Evolutionary conservation across 441 rosid genomes (phyloP).

Genomic region (Arabidopsis hybrid): DNA sequence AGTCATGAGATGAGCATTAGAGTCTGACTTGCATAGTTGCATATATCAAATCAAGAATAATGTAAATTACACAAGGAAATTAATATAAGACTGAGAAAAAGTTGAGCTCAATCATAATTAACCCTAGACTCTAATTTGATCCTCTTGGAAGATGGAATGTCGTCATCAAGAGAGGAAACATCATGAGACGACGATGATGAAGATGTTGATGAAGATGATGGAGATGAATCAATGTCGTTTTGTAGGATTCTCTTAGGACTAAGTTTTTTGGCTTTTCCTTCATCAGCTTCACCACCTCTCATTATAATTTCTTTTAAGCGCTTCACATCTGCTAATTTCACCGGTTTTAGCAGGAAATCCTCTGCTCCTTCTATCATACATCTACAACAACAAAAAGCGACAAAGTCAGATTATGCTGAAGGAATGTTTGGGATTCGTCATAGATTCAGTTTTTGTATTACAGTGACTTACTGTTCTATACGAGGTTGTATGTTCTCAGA

Average conservation of each 20-base stretch:
- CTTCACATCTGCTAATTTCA: constrained; percentile 72
- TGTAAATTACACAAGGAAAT: constrained; percentile 17
- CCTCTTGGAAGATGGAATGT: constrained; percentile 34
- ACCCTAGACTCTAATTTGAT: constrained; percentile 12
- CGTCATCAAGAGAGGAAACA: constrained; percentile 22
- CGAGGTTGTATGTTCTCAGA: constrained; percentile 81
- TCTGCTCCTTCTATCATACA: constrained; percentile 88
- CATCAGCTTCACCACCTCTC: constrained; percentile 39
- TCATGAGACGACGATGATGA: constrained; percentile 17
- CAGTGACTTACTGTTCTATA: constrained; percentile 61
- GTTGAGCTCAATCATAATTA: constrained; percentile 10
- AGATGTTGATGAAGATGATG: constrained; percentile 24
- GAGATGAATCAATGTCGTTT: constrained; percentile 28
- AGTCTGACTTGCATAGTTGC: constrained; percentile 19
- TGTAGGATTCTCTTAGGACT: constrained; percentile 54
- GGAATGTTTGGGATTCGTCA: background rate
- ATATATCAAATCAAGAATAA: constrained; percentile 4
- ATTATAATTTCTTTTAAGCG: constrained; percentile 63
- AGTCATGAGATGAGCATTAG: background rate
- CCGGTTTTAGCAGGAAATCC: constrained; percentile 77
- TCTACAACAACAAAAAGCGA: constrained; percentile 40
- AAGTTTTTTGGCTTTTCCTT: background rate
- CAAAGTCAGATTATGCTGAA: background rate
- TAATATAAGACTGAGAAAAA: background rate
- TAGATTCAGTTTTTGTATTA: background rate